These are phyloP conservation scores for Fraxinus pennsylvanica DNA, from an alignment of 257 asterid genomes.

Conservation along the genomic window DNA sequence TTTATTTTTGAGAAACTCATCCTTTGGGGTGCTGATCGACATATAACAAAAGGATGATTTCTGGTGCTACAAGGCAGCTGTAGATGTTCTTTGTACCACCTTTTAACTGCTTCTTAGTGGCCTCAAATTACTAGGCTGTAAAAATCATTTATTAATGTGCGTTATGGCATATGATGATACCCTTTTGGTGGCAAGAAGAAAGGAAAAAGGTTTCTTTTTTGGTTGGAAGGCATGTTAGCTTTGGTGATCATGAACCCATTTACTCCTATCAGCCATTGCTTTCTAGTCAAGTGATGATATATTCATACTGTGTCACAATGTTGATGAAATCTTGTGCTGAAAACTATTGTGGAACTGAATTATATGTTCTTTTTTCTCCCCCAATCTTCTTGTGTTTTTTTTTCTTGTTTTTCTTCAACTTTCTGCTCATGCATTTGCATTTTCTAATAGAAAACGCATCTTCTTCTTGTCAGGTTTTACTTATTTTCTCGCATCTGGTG, in stretches of 20 bases:
- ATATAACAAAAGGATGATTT: neutral
- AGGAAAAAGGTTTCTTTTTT: neutral
- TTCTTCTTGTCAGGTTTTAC: constrained; percentile 64
- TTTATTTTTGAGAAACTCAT: neutral
- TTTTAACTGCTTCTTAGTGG: neutral
- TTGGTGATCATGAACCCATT: neutral
- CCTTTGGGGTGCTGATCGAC: neutral
- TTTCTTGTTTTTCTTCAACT: neutral
- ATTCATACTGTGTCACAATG: neutral
- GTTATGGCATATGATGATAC: constrained; percentile 2
- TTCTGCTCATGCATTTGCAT: neutral
- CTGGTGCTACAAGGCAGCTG: constrained; percentile 1
- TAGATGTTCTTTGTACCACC: neutral
- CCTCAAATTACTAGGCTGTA: neutral
- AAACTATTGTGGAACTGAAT: constrained; percentile 10
- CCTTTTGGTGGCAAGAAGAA: constrained; percentile 8
- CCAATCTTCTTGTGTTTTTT: neutral
- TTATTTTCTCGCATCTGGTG: constrained; percentile 75
- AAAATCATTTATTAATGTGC: neutral
- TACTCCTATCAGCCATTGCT: neutral
- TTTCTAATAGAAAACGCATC: constrained; percentile 21
- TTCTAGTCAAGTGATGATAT: neutral
- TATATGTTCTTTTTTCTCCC: constrained; percentile 4
- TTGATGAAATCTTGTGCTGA: constrained; percentile 15
- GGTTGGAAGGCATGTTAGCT: neutral